Base-by-base conservation (phyloP, 202 grass and related monocot genomes). In the Schoenoplectus tabernaemontani region DNA sequence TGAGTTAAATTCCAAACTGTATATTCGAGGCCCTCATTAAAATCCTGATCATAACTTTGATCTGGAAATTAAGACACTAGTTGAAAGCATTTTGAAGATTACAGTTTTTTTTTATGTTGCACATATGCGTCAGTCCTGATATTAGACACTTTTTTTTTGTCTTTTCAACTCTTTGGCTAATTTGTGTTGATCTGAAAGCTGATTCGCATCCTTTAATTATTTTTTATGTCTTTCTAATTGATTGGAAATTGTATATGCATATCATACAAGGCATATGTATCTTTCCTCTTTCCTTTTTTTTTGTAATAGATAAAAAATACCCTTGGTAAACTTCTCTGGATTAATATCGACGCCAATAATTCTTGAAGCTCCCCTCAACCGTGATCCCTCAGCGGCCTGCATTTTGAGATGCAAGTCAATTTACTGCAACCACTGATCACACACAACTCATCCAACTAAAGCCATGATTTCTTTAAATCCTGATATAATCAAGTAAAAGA, bases 261-360 rank as follows among this genome's bases (percentile, higher is more conserved):
- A 68, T 3, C n/a, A 5, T 68, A n/a, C 39, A 67, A 42, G 7
- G 7, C 36, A 16, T 67, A 41, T 69, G 4, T 47, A 47, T 47
- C 9, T n/a, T n/a, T n/a, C n/a, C n/a, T n/a, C n/a, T n/a, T 15
- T 4, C 41, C 15, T 4, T 50, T 13, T 16, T 50, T 10, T 50
- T 50, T 50, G 16, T 19, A 71, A 72, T n/a, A n/a, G n/a, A n/a
- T 48, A 51, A 4, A 28, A 19, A 11, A 17, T 79, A 95, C 96
- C 96, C 80, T 90, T 87, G 0, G 42, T 47, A 58, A 91, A 86
- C 37, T 98, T 98, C 28, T 90, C 81, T 15, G 88, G 76, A 63
- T 95, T 98, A 50, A 95, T 87, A 51, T 98, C 96, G 9, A 98
- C 81, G 1, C 96, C 96, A 3, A 98, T 89, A 76, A 98, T 95